Evolutionary conservation across 768 basidiomycete genomes (phyloP).

Genomic region (Tylopilus rubrobrunneus): DNA sequence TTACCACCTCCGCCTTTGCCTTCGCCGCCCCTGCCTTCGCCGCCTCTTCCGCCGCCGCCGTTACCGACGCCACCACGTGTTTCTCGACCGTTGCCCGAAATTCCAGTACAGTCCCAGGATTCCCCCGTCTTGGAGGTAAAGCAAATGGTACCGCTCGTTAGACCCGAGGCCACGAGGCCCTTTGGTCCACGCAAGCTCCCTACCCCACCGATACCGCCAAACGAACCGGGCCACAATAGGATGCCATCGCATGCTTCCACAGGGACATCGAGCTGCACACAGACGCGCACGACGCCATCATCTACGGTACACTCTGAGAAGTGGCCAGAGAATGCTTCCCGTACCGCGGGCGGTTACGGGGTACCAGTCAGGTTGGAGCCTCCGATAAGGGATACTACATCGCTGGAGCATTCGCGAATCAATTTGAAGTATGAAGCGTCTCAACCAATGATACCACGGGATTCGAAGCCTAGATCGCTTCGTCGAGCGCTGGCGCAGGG

Average conservation of each 20-base stretch:
- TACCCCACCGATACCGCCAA: slow-evolving; percentile 26
- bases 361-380: slow-evolving; percentile 23
- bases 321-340: slow-evolving; percentile 23
- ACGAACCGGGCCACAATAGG: slow-evolving; percentile 9
- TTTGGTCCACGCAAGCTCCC: slow-evolving; percentile 30
- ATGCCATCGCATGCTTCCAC: slow-evolving; percentile 24
- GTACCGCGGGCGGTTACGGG: slow-evolving; percentile 16
- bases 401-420: slow-evolving; percentile 20
- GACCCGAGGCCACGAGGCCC: slow-evolving; percentile 18
- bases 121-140: slow-evolving; percentile 10
- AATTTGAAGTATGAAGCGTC: slow-evolving; percentile 16
- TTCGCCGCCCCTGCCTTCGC: slow-evolving; percentile 19
- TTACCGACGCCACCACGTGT: slow-evolving; percentile 26
- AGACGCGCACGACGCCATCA: slow-evolving; percentile 29
- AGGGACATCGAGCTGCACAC: slow-evolving; percentile 24
- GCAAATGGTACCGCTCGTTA: slow-evolving; percentile 7
- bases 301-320: slow-evolving; percentile 31
- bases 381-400: slow-evolving; percentile 14
- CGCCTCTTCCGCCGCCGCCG: slow-evolving; percentile 25
- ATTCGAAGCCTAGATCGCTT: slow-evolving; percentile 22
- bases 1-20: slow-evolving; percentile 18
- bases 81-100: slow-evolving; percentile 28
- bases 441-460: slow-evolving; percentile 18
- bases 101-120: slow-evolving; percentile 20
- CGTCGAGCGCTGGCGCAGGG: slow-evolving; percentile 23